A percentile compares a stretch with the other conserved stretches of the same genome.
phyloP scores from a whole-genome alignment of 495 filamentous ascomycete genomes.

The Penicillium robsamsonii region DNA sequence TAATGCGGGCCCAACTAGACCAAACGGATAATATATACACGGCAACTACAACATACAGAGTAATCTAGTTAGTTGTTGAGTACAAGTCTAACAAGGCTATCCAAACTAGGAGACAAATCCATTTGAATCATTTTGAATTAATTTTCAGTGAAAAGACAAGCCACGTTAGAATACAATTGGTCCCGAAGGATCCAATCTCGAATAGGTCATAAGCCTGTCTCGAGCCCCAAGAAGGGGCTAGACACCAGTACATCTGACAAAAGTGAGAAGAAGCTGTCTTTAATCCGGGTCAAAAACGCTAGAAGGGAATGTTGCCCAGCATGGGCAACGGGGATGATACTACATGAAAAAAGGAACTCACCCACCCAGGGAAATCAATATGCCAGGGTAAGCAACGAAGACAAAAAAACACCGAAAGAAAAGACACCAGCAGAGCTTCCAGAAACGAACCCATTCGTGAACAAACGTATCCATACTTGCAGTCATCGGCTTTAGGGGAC shows the following conservation, averaged over 20 bases:
- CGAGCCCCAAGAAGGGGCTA: background rate
- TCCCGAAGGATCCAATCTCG: constrained; percentile 12
- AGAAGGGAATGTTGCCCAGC: constrained; percentile 21
- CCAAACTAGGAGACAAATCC: background rate
- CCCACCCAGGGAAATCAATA: constrained; percentile 24
- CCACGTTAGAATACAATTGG: constrained; percentile 24
- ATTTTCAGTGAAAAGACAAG: constrained; percentile 11
- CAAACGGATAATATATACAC: no score
- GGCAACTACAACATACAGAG: no score
- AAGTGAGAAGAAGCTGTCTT: background rate
- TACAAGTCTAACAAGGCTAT: background rate
- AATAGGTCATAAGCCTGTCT: constrained; percentile 2
- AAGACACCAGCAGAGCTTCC: constrained; percentile 5
- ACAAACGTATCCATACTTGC: constrained; percentile 8
- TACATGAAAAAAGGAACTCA: constrained; percentile 30
- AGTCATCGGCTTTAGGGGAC: constrained; percentile 1
- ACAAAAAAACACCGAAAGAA: constrained; percentile 7
- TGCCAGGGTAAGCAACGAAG: constrained; percentile 12
- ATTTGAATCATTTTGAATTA: constrained; percentile 7
- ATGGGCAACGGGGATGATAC: constrained; percentile 29
- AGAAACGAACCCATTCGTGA: constrained; percentile 17
- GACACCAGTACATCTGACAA: constrained; percentile 1
- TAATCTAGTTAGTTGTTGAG: background rate
- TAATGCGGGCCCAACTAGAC: no score
- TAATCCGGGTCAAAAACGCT: constrained; percentile 28